phyloP scores from a whole-genome alignment of 1,139 yeast species.

The Geotrichum aggregatum region DNA sequence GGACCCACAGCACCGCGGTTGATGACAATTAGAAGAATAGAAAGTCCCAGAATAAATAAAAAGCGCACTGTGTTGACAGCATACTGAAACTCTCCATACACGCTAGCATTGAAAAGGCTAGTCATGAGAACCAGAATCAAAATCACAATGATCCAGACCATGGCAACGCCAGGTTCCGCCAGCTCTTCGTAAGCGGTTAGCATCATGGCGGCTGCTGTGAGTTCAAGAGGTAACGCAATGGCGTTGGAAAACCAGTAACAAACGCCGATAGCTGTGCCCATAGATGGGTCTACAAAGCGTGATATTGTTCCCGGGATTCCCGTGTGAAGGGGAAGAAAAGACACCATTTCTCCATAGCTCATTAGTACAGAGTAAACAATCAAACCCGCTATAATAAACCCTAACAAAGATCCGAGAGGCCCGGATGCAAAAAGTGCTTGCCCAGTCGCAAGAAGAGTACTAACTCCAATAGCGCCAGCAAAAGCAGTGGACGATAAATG shows the following conservation, averaged over 20 bases:
- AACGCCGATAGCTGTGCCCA: constrained; percentile 80
- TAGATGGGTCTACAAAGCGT: constrained; percentile 77
- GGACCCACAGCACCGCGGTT: constrained; percentile 50
- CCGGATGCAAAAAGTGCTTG: constrained; percentile 75
- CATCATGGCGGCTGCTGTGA: constrained; percentile 75
- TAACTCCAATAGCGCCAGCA: constrained; percentile 84
- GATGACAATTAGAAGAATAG: constrained; percentile 60
- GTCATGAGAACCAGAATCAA: constrained; percentile 50
- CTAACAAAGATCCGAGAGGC: constrained; percentile 73
- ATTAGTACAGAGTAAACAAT: constrained; percentile 66
- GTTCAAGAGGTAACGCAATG: constrained; percentile 71
- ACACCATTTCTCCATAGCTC: constrained; percentile 82
- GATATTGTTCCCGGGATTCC: constrained; percentile 60
- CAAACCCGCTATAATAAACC: constrained; percentile 62
- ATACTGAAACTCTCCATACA: constrained; percentile 74
- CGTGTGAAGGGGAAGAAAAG: constrained; percentile 74
- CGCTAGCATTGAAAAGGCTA: constrained; percentile 63
- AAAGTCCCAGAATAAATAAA: constrained; percentile 51
- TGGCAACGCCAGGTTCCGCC: constrained; percentile 51
- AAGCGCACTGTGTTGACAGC: constrained; percentile 58
- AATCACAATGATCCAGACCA: constrained; percentile 67
- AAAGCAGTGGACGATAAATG: constrained; percentile 79
- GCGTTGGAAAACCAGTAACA: constrained; percentile 72
- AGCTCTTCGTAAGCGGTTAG: constrained; percentile 59
- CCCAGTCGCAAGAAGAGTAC: constrained; percentile 70